Conservation (phyloP, 2,329 filamentous ascomycete species). For the Calonectria hawksworthii region DNA sequence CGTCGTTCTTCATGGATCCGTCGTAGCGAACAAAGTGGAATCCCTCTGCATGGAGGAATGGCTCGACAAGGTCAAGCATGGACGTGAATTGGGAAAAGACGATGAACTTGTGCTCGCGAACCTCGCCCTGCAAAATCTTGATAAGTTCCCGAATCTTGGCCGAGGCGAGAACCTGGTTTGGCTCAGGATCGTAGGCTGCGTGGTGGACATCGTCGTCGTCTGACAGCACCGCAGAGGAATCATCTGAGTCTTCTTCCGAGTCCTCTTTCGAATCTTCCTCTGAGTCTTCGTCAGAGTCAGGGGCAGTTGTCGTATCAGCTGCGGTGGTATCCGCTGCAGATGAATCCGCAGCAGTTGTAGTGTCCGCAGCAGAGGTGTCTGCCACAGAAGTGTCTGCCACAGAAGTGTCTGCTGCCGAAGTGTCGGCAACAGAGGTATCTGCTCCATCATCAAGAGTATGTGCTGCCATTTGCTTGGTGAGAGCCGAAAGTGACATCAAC, state of each 20-base stretch:
- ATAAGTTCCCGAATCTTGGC: slow-evolving; percentile 94
- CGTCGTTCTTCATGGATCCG: slow-evolving; percentile 93
- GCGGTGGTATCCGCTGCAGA: slow-evolving; percentile 29
- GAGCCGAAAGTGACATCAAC: slow-evolving; percentile 51
- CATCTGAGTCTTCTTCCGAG: slow-evolving; percentile 26
- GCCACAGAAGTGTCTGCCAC: slow-evolving; percentile 28
- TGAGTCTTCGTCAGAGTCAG: slow-evolving; percentile 29
- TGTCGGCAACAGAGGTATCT: slow-evolving; percentile 29
- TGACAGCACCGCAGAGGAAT: slow-evolving; percentile 35
- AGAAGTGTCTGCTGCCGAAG: slow-evolving; percentile 22
- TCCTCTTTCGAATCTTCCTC: slow-evolving; percentile 33
- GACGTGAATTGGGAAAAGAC: slow-evolving; percentile 99
- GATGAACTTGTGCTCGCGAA: slow-evolving; percentile 91
- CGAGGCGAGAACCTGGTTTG: slow-evolving; percentile 72
- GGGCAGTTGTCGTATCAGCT: slow-evolving; percentile 22
- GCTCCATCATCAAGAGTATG: slow-evolving; percentile 52
- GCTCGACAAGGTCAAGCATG: slow-evolving; percentile 96
- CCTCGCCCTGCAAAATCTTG: slow-evolving; percentile 84
- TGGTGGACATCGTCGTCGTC: slow-evolving; percentile 55
- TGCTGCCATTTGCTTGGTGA: slow-evolving; percentile 54
- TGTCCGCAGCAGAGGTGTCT: slow-evolving; percentile 28
- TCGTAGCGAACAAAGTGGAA: slow-evolving; percentile 93
- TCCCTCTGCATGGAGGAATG: slow-evolving; percentile 82
- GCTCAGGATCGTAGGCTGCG: slow-evolving; percentile 40
- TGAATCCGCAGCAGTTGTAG: slow-evolving; percentile 15